phyloP scores from a whole-genome alignment of 257 asterid species.

The Anisodus acutangulus region DNA sequence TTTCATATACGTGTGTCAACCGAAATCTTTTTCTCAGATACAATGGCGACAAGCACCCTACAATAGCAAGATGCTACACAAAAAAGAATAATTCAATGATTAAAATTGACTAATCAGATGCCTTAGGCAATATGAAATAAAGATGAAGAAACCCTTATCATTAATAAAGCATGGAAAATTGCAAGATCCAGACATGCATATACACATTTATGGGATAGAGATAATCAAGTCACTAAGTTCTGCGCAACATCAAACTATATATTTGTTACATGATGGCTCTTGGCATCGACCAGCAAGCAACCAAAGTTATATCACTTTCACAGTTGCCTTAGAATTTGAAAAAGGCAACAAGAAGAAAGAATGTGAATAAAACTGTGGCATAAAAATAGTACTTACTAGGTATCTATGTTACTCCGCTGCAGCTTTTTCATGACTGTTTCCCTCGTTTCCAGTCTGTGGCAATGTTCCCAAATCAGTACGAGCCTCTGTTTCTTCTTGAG shows the following conservation, averaged over 20 bases:
- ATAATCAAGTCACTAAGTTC: not conserved
- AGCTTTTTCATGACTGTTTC: constrained; percentile 51
- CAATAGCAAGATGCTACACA: too few relatives aligned
- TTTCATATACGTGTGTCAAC: not conserved
- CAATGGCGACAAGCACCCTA: not conserved
- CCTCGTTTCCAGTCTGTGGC: constrained; percentile 60
- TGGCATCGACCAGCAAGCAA: constrained; percentile 29
- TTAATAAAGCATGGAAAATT: not conserved
- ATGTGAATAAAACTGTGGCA: constrained; percentile 28
- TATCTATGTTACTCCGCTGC: constrained; percentile 52
- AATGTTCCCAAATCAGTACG: constrained; percentile 68
- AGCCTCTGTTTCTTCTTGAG: constrained; percentile 67
- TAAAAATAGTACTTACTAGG: not conserved
- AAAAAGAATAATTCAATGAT: not conserved
- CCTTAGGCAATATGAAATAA: not conserved
- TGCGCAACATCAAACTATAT: constrained; percentile 5
- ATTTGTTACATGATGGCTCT: constrained; percentile 31
- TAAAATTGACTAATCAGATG: not conserved
- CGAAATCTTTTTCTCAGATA: not conserved
- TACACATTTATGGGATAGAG: not conserved
- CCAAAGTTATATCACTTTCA: constrained; percentile 38
- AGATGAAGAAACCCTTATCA: not conserved
- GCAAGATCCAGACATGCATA: not conserved
- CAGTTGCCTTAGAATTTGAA: constrained; percentile 29
- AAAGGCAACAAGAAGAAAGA: constrained; percentile 36